Evolutionary conservation across 768 basidiomycete genomes (phyloP).

Genomic region (Lentinula sp.): DNA sequence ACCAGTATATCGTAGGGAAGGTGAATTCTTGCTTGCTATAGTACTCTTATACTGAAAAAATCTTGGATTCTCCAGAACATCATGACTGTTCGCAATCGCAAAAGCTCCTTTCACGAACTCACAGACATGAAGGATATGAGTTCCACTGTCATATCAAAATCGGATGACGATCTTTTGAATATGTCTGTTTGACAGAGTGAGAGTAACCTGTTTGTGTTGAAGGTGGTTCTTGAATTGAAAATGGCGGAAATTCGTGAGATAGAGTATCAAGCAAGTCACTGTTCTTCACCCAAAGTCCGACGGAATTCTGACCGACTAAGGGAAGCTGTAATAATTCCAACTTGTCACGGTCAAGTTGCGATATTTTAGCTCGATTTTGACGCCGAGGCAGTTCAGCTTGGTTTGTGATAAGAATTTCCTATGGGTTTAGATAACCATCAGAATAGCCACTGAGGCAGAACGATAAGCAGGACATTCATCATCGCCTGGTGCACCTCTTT

Average conservation of each 20-base stretch:
- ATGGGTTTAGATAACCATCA: neutral
- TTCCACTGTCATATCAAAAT: neutral
- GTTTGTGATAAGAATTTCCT: no score
- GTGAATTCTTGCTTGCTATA: neutral
- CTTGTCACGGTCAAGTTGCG: neutral
- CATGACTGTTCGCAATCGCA: no score
- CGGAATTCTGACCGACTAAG: neutral
- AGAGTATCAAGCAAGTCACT: neutral
- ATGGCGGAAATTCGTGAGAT: neutral
- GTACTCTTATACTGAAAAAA: neutral
- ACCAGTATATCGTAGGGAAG: neutral
- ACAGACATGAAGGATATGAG: no score
- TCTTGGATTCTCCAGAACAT: neutral
- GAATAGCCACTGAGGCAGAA: neutral
- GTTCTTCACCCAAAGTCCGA: neutral
- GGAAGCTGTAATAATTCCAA: neutral
- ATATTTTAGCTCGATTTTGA: neutral
- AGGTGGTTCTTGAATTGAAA: neutral
- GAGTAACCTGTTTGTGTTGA: neutral
- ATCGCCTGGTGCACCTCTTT: neutral
- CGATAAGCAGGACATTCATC: neutral
- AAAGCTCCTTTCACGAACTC: no score
- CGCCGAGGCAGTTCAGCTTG: no score
- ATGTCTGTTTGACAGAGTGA: no score
- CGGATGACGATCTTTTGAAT: neutral